Evolutionary conservation across 495 filamentous ascomycete genomes (phyloP), one percentile per base, ranked within the genome.

Genomic region (Podospora fimiseda): DNA sequence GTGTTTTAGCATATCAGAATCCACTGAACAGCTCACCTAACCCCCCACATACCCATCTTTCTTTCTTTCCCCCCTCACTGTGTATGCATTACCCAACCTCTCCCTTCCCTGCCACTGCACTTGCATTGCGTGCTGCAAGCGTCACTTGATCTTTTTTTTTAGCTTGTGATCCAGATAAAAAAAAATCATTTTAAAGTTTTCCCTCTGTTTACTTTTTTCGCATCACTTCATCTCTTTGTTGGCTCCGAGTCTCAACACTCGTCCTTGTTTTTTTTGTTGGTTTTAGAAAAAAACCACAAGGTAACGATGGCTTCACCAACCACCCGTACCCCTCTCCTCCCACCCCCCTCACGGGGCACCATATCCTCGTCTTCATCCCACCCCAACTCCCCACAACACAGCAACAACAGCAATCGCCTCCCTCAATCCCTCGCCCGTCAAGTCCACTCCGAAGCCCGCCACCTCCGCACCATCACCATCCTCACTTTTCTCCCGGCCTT

Each of bases 401-500:
- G 27, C 27, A 5, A 6, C 27, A 33, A 11, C 27, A 5, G 27
- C 6, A 33, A 33, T 6, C 27, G 27, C 27, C 27, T 33, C 27
- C 27, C 11, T 11, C 27, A 11, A 5, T 33, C 11, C 27, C 27
- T 5, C 27, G 18, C 38, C 39, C 18, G 40, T 27, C 38, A 36
- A 21, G 37, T 16, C 51, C 42, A 46, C 47, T 41, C 48, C 53
- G 8, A 52, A 20, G 37, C 50, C 41, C 48, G 52, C 5, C 14
- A 46, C n/a, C 63, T 74, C 43, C 70, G 71, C 51, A 60, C 67
- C 15, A 67, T 73, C 39, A 69, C 72, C 30, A 63, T 66, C 45
- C 62, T 73, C 46, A 67, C 75, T 50, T 78, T 82, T 60, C 58
- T 80, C 9, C 78, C 77, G 40, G 77, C 77, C 44, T 80, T 82